phyloP scores from a whole-genome alignment of 106 monocot species.

The Cymbidium sinense region DNA sequence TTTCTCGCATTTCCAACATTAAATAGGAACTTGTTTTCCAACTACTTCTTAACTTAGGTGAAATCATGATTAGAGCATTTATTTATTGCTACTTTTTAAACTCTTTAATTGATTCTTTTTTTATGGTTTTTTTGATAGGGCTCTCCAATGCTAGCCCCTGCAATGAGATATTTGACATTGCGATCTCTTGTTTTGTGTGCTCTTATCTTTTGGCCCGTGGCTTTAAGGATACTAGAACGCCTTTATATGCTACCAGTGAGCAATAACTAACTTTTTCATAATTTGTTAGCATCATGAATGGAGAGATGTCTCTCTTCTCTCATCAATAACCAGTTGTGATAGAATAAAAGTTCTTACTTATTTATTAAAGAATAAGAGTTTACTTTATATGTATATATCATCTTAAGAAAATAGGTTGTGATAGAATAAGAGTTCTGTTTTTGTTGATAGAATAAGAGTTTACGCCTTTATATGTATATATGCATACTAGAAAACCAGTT shows the following conservation, averaged over 20 bases:
- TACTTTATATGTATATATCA: too few species aligned
- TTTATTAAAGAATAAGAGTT: too few species aligned
- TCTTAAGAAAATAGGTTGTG: too few species aligned
- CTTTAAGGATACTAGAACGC: conserved; percentile 64
- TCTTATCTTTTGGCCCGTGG: conserved; percentile 51
- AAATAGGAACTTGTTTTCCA: background rate
- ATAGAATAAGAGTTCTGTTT: too few species aligned
- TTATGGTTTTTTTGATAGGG: conserved; percentile 15
- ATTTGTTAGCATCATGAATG: background rate
- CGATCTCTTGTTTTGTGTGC: conserved; percentile 62
- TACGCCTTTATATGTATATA: too few species aligned
- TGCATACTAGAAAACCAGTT: too few species aligned
- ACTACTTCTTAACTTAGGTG: background rate
- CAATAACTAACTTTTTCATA: background rate
- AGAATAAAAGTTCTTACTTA: too few species aligned
- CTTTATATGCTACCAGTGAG: conserved; percentile 58
- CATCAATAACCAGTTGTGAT: too few species aligned
- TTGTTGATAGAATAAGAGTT: too few species aligned
- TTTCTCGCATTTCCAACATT: background rate
- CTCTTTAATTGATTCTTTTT: background rate
- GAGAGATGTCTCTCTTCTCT: background rate
- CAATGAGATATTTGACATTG: conserved; percentile 43
- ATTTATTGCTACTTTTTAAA: too few species aligned
- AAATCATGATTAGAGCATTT: background rate
- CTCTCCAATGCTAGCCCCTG: conserved; percentile 49